Base-by-base conservation (phyloP, 1,139 yeast genomes). In the Hyphopichia buzzinii region DNA sequence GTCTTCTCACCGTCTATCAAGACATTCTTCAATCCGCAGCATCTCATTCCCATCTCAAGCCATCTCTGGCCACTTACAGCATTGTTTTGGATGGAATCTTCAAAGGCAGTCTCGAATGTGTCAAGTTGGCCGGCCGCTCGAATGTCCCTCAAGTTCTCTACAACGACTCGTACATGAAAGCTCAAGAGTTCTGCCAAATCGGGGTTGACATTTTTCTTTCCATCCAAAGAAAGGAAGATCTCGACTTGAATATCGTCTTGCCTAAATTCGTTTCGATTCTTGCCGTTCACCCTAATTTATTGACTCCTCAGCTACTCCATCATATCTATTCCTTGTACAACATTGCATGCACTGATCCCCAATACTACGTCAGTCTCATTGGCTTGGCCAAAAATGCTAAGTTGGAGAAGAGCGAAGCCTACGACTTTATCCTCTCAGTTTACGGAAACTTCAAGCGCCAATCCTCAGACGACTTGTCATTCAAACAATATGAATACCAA, bases 131-230 rank as follows among this genome's bases (percentile, higher is more conserved):
- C 4, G 14, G 39, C 16, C 33, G 26, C 12, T 12, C 32, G 2
- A 36, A 32, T 8, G 21, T 38, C 5, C 44, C 50, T 8, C 48
- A 46, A 7, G 43, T 56, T 32, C 36, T 47, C 4, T 63, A 57
- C 34, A 43, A 59, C 4, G 49, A 54, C 3, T 57, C 64, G 4
- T 56, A 52, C 26, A 49, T 60, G 21, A 77, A 80, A 31, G 68
- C 74, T 39, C 81, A 80, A 38, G 88, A 83, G 51, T 83, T 80
- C 53, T 72, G 75, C 44, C 77, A 79, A 52, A 75, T 84, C 39
- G 84, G 84, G 0, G 54, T 77, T 37, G 86, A 81, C 46, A 67
- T 84, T 41, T 73, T 81, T 42, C 55, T 48, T 31, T 67, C 79
- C 23, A 75, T 84, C 13, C 43, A 52, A 5, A 46, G 54, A 17